Conservation (phyloP, 2,329 filamentous ascomycete species). For the Hymenoscyphus linearis region DNA sequence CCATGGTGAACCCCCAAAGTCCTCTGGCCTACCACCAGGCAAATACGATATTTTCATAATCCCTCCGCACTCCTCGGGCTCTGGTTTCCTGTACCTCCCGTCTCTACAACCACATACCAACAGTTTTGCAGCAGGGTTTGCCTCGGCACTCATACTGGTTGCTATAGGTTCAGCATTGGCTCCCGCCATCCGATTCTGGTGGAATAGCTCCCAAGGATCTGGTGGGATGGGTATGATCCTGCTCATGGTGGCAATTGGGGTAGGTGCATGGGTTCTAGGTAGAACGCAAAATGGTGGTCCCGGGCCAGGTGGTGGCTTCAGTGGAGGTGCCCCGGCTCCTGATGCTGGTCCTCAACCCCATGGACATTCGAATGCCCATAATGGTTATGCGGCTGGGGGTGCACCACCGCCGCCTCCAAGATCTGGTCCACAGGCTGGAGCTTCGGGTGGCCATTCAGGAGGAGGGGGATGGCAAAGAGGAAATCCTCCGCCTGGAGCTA, state of each 20-base stretch:
- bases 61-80: constrained; percentile 82
- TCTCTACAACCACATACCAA: constrained; percentile 81
- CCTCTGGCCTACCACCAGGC: constrained; percentile 69
- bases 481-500: constrained; percentile 13
- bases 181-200: constrained; percentile 70
- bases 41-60: constrained; percentile 98
- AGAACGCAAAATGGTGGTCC: constrained; percentile 50
- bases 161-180: constrained; percentile 67
- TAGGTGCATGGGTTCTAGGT: constrained; percentile 74
- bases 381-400: constrained; percentile 23
- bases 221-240: constrained; percentile 69
- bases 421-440: constrained; percentile 24
- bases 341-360: constrained; percentile 15
- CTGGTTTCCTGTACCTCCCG: constrained; percentile 90
- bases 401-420: constrained; percentile 15
- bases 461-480: constrained; percentile 23
- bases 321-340: constrained; percentile 12
- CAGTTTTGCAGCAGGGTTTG: constrained; percentile 85
- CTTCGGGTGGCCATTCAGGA: constrained; percentile 22
- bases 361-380: constrained; percentile 21
- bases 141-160: constrained; percentile 67
- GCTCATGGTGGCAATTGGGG: constrained; percentile 65
- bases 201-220: constrained; percentile 62
- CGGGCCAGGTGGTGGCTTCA: constrained; percentile 27
- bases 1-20: constrained; percentile 73